Evolutionary conservation across 2,329 filamentous ascomycete genomes (phyloP).

Genomic region (Aspergillus flavus): DNA sequence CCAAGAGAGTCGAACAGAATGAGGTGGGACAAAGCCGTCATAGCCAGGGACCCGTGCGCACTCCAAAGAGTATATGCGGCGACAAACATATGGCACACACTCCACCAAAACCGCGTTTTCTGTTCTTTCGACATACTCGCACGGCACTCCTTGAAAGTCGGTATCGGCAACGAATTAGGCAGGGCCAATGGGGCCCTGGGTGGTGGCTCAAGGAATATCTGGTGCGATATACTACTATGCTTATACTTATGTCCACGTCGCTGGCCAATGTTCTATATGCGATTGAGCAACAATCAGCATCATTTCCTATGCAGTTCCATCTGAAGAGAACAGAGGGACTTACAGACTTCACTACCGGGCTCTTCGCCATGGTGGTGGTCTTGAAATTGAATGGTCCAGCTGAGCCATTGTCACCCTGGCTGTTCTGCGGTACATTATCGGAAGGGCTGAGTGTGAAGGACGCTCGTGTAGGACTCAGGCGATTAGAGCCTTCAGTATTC

Average conservation of each 20-base stretch:
- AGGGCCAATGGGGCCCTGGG: conserved; percentile 83
- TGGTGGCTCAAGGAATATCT: conserved; percentile 93
- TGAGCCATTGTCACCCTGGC: conserved; percentile 37
- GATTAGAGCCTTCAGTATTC: conserved; percentile 26
- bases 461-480: conserved; percentile 37
- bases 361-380: conserved; percentile 74
- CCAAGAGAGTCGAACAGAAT: conserved; percentile 95
- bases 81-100: conserved; percentile 80
- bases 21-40: conserved; percentile 89
- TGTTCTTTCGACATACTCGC: conserved; percentile 89
- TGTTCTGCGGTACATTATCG: conserved; percentile 32
- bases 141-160: conserved; percentile 84
- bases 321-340: conserved; percentile 5
- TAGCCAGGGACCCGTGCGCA: conserved; percentile 81
- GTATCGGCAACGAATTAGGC: conserved; percentile 87
- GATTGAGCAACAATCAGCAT: conserved; percentile 21
- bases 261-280: conserved; percentile 76
- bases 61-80: conserved; percentile 84
- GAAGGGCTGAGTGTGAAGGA: conserved; percentile 39
- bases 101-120: conserved; percentile 82
- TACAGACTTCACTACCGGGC: conserved; percentile 73
- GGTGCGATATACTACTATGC: conserved; percentile 92
- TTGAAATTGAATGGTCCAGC: conserved; percentile 87
- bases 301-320: neutral
- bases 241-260: conserved; percentile 97